Conservation (phyloP, 306 rosid genomes). For the Dryas octopetala region DNA sequence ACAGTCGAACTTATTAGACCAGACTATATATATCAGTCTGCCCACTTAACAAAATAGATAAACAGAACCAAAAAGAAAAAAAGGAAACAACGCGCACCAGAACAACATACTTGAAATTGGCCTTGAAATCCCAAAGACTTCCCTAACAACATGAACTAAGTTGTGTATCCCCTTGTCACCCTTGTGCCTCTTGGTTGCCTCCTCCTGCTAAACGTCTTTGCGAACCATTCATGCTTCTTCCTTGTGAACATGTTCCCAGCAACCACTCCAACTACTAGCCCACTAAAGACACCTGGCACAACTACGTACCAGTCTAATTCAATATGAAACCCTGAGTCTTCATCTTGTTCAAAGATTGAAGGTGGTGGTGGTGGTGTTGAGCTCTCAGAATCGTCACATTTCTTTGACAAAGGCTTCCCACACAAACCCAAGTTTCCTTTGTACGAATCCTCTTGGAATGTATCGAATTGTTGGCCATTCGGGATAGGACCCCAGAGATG, state of each 20-base stretch:
- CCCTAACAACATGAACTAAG: neutral
- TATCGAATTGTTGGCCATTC: conserved; percentile 1
- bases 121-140: neutral
- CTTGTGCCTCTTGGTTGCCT: neutral
- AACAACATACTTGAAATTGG: neutral
- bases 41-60: neutral
- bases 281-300: neutral
- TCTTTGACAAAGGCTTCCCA: conserved; percentile 8
- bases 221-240: neutral
- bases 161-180: neutral
- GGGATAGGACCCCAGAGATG: neutral
- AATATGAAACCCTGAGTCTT: neutral
- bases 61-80: too few species aligned
- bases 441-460: conserved; percentile 5
- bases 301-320: neutral
- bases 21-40: neutral
- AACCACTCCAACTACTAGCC: conserved; percentile 1
- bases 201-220: neutral
- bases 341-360: neutral
- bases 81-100: too few species aligned
- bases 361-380: neutral
- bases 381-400: conserved; percentile 7
- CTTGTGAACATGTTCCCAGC: neutral
- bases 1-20: neutral
- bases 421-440: conserved; percentile 15